phyloP scores from a whole-genome alignment of 306 rosid species.

The Mimosa bimucronata region DNA sequence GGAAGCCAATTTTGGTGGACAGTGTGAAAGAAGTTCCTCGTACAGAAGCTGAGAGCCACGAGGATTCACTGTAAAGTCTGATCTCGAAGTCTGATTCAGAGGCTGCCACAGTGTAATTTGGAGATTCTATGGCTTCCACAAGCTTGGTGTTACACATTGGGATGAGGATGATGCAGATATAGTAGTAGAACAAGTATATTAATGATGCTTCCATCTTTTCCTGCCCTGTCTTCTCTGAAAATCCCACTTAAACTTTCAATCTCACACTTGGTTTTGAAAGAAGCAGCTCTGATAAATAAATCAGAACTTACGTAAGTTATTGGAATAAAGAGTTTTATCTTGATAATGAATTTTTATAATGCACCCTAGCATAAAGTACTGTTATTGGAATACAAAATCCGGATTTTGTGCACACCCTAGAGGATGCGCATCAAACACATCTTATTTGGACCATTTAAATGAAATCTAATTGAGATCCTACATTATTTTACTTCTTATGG shows the following conservation, averaged over 20 bases:
- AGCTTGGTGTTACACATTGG: slow-evolving; percentile 27
- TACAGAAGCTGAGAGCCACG: slow-evolving; percentile 68
- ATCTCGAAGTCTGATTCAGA: slow-evolving; percentile 71
- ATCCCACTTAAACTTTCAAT: neutral
- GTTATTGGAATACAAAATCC: neutral
- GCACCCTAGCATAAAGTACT: neutral
- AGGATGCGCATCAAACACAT: neutral
- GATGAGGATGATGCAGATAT: slow-evolving; percentile 18
- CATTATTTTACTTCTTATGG: neutral
- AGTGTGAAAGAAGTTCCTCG: slow-evolving; percentile 57
- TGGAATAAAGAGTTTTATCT: neutral
- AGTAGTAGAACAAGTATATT: slow-evolving; percentile 15
- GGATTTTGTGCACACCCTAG: neutral
- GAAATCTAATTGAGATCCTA: neutral
- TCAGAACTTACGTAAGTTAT: neutral
- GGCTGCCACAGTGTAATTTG: slow-evolving; percentile 52
- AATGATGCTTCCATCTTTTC: slow-evolving; percentile 44
- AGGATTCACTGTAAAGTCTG: slow-evolving; percentile 66
- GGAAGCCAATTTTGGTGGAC: slow-evolving; percentile 73
- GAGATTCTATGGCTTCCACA: slow-evolving; percentile 56
- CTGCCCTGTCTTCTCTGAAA: neutral
- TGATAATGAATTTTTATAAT: neutral
- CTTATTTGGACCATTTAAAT: neutral
- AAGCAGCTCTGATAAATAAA: slow-evolving; percentile 14
- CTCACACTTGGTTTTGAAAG: slow-evolving; percentile 17